Evolutionary conservation across 148 eudicot species (phyloP), one percentile per base, ranked within the genome.

Genomic region (Amaranthus hypochondriacus): DNA sequence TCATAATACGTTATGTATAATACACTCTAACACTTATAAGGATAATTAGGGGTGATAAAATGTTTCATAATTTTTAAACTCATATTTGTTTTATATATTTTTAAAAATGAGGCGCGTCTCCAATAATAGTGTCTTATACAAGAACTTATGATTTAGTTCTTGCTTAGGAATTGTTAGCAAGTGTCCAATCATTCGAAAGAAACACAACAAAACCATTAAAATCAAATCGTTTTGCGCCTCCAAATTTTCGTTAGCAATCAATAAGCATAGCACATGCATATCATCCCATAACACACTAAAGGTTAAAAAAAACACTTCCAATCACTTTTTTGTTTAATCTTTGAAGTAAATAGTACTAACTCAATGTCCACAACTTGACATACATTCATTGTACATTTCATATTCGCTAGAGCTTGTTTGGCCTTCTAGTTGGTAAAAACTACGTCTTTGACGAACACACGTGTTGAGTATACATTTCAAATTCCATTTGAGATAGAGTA

Each of bases 251-350:
- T 28, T 28, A 28, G 39, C 39, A 28, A 28, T 28, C 39, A 0
- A 28, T 28, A 28, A 28, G 59, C 70, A 74, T 10, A 47, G 53
- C 70, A 74, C 76, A 74, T 74, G 76, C 39, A 64, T 44, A 51
- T 55, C 63, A n/a, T 51, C n/a, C 53, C 53, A 7, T 52, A 3
- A 13, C 8, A 53, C 56, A 65, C 39, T 43, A 55, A 54, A 0
- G 2, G 49, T 46, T 12, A 8, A 44, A 43, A n/a, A 18, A 28
- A 43, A 54, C 0, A 56, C 13, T 42, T 44, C 4, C 14, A 3
- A 55, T 44, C 50, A 70, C 18, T 44, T 14, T 48, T 3, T 21
- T 42, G 5, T 65, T 74, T 63, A 18, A 12, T 44, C 68, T 4
- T 64, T 3, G 55, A 3, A 59, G 55, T 13, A 48, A 47, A 18